Evolutionary conservation across 2,329 filamentous ascomycete genomes (phyloP).

Genomic region (Nannizziopsis barbatae): DNA sequence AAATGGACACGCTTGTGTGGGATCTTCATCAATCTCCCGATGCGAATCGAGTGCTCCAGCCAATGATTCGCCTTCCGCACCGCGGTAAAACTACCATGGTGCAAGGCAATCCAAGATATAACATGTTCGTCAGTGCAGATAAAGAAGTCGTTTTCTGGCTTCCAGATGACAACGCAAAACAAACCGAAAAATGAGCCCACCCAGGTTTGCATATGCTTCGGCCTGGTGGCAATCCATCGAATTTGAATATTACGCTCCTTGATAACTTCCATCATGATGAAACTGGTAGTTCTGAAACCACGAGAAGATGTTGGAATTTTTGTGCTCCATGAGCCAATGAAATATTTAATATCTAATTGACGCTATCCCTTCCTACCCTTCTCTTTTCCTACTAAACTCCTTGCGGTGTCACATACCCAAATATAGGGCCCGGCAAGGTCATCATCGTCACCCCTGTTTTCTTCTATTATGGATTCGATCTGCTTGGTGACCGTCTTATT

Average conservation of each 20-base stretch:
- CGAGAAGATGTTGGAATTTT: too few species aligned
- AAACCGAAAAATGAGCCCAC: slow-evolving; percentile 25
- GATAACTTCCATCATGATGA: too few species aligned
- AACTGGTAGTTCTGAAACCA: too few species aligned
- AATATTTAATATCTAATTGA: neutral
- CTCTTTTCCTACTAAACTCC: slow-evolving; percentile 57
- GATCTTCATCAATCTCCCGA: slow-evolving; percentile 53
- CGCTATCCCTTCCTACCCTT: slow-evolving; percentile 35
- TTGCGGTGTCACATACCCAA: slow-evolving; percentile 54
- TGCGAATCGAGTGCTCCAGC: slow-evolving; percentile 44
- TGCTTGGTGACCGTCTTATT: slow-evolving; percentile 57
- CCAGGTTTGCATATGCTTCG: neutral
- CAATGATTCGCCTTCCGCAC: slow-evolving; percentile 31
- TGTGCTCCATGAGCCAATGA: too few species aligned
- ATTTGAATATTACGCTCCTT: too few species aligned
- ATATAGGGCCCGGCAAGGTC: slow-evolving; percentile 48
- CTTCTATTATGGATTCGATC: slow-evolving; percentile 50
- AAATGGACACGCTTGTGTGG: slow-evolving; percentile 72
- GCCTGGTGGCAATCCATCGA: neutral
- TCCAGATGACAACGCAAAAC: slow-evolving; percentile 47
- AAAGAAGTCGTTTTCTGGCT: slow-evolving; percentile 71
- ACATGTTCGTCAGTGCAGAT: slow-evolving; percentile 83
- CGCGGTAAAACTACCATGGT: slow-evolving; percentile 42
- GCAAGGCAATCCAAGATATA: slow-evolving; percentile 64
- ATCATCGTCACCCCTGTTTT: slow-evolving; percentile 38